Base-by-base conservation (phyloP, 257 asterid species). In the Jacaranda copaia region DNA sequence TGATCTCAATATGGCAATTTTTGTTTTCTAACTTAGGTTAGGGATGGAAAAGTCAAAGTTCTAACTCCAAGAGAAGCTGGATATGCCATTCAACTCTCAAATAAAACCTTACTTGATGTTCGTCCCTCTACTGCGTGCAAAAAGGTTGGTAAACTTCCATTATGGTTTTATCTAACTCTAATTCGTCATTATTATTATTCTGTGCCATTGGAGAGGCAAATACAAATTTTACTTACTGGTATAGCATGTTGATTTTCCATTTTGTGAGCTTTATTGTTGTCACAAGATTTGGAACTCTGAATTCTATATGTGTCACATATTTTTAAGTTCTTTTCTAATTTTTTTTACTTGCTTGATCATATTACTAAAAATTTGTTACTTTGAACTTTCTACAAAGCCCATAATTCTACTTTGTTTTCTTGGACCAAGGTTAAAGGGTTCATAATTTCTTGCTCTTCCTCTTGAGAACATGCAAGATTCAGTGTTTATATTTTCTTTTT, bases 51-150 rank as follows among this genome's bases (percentile, higher is more conserved):
- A 81, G 99, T 95, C 76, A 93, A 95, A 82, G 82, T 89, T 81
- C 89, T 93, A 45, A 84, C 96, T 64, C 98, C 99, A 64, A 88
- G 88, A 84, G 98, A 95, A 91, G 97, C 98, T 89, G 99, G 99
- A 60, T 95, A 93, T 84, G 99, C 97, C 59, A 85, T 95, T 82
- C 93, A 90, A 83, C 96, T 95, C 73, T 90, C 97, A 6, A 83
- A 84, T 77, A 95, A 89, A 85, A 77, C 89, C 74, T 84, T 95
- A 75, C 97, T 95, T 16, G 99, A 95, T 79, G 98, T 95, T 56
- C 98, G 99, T 46, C 99, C 99, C 80, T 85, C 93, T 19, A 78
- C 76, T 2, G 98, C 93, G 86, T 97, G 89, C 35, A 46, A 83
- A 62, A 95, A 95, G 96, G 99, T 93, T 67, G 68, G 36, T 77